Percentiles rank a stretch among this genome's conserved stretches.
phyloP scores from a whole-genome alignment of 371 early-diverging fungal species.

The Apophysomyces elegans region DNA sequence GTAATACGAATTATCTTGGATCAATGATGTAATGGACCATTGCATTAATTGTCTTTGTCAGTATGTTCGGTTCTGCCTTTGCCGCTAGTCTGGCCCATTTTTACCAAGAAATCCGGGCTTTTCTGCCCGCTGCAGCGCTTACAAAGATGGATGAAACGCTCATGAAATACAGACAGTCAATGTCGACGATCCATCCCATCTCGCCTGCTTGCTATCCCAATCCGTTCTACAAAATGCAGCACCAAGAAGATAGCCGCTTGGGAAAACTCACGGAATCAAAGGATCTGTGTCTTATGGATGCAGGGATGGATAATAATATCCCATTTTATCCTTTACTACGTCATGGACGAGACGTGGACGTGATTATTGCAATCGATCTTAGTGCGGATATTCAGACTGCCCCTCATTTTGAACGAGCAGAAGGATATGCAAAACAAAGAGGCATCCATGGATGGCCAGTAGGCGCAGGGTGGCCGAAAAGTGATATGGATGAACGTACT shows the following conservation, averaged over 20 bases:
- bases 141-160: conserved; percentile 38
- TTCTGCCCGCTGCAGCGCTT: conserved; percentile 34
- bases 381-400: conserved; percentile 69
- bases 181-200: conserved; percentile 54
- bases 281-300: conserved; percentile 68
- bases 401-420: conserved; percentile 68
- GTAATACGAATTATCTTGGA: conserved; percentile 11
- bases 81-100: conserved; percentile 67
- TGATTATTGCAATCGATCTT: conserved; percentile 68
- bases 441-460: conserved; percentile 56
- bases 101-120: conserved; percentile 54
- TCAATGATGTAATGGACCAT: background rate
- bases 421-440: conserved; percentile 51
- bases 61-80: conserved; percentile 66
- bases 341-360: conserved; percentile 66
- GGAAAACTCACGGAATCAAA: conserved; percentile 22
- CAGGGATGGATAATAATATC: conserved; percentile 77
- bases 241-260: conserved; percentile 12
- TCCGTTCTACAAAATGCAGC: conserved; percentile 51
- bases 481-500: background rate
- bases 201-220: conserved; percentile 60
- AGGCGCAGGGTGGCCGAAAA: conserved; percentile 38
- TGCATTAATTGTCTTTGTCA: background rate
- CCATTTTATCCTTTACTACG: conserved; percentile 73
- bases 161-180: conserved; percentile 44